Percentiles rank a stretch among this genome's conserved stretches.
Evolutionary conservation across 2,329 filamentous ascomycete genomes (phyloP).

Genomic region (Fusarium sp.): DNA sequence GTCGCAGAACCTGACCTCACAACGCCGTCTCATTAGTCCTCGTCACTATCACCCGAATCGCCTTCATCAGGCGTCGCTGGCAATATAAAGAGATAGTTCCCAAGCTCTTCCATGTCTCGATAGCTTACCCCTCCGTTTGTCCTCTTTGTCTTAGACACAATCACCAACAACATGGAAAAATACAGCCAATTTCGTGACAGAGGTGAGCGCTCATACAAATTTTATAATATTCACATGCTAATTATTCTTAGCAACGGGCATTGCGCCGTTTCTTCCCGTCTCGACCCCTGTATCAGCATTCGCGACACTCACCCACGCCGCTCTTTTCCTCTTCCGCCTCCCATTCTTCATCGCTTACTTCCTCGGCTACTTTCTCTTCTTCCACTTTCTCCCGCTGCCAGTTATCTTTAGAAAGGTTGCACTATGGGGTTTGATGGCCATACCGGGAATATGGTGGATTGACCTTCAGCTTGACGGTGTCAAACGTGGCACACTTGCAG

Average conservation of each 20-base stretch:
- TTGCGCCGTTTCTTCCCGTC: constrained; percentile 93
- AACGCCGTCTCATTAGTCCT: constrained; percentile 26
- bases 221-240: constrained; percentile 23
- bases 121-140: constrained; percentile 30
- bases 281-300: constrained; percentile 73
- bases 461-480: constrained; percentile 98
- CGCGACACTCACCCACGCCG: constrained; percentile 72
- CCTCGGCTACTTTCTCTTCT: constrained; percentile 79
- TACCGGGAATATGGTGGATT: constrained; percentile 97
- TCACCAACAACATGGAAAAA: constrained; percentile 79
- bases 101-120: constrained; percentile 39
- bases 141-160: constrained; percentile 26
- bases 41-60: constrained; percentile 1
- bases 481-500: constrained; percentile 86
- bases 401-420: constrained; percentile 79
- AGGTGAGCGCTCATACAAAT: constrained; percentile 64
- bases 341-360: constrained; percentile 79
- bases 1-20: constrained; percentile 35
- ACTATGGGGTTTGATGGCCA: constrained; percentile 87
- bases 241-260: constrained; percentile 79
- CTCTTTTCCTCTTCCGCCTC: constrained; percentile 84
- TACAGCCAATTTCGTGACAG: constrained; percentile 93
- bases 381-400: constrained; percentile 82
- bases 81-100: constrained; percentile 14
- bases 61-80: background rate